Evolutionary conservation across 2,329 filamentous ascomycete genomes (phyloP).

Genomic region (Aspergillus ustus): DNA sequence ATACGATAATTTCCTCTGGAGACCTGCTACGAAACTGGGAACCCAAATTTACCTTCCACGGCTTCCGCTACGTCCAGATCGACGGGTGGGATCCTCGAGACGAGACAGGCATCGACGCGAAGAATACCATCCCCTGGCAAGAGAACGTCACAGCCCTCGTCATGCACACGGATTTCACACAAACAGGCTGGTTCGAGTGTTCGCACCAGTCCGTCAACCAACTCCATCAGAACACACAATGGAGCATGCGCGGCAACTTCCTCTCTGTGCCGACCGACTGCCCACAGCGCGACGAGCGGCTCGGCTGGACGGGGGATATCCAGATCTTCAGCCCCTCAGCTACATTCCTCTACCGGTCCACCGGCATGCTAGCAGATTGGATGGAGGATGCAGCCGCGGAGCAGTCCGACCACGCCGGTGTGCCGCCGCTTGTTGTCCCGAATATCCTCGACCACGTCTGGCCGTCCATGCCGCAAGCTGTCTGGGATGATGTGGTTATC

Average conservation of each 20-base stretch:
- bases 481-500: slow-evolving; percentile 48
- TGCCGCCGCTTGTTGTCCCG: slow-evolving; percentile 40
- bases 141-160: slow-evolving; percentile 44
- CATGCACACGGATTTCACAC: slow-evolving; percentile 58
- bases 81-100: background rate
- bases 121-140: slow-evolving; percentile 12
- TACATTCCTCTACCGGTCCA: slow-evolving; percentile 59
- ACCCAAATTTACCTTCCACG: background rate
- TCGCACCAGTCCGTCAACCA: slow-evolving; percentile 58
- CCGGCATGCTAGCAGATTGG: slow-evolving; percentile 57
- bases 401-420: slow-evolving; percentile 30
- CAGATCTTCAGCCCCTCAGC: slow-evolving; percentile 57
- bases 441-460: slow-evolving; percentile 24
- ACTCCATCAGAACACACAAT: slow-evolving; percentile 59
- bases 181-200: slow-evolving; percentile 56
- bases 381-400: slow-evolving; percentile 52
- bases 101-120: background rate
- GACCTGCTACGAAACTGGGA: background rate
- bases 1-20: background rate
- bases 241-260: slow-evolving; percentile 65
- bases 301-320: slow-evolving; percentile 60
- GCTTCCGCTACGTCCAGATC: background rate
- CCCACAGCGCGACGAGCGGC: slow-evolving; percentile 59
- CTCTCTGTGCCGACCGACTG: slow-evolving; percentile 63
- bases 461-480: slow-evolving; percentile 31